Percentiles rank a stretch among this genome's conserved stretches.
Conservation (phyloP, 257 asterid species). For the Salvia miltiorrhiza region DNA sequence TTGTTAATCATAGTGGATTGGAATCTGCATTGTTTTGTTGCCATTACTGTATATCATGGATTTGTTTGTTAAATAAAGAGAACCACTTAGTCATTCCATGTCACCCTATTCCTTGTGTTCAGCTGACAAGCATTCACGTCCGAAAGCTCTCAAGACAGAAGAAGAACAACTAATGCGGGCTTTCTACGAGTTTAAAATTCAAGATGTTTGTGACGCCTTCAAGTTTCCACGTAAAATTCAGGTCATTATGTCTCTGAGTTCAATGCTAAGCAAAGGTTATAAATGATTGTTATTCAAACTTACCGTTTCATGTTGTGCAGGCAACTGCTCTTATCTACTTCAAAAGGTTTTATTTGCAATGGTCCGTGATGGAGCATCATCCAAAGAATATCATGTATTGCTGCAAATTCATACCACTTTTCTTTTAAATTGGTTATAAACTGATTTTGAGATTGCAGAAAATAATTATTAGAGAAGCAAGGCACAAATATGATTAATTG, state of each 20-base stretch:
- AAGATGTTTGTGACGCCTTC: constrained; percentile 97
- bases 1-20: constrained; percentile 8
- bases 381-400: constrained; percentile 90
- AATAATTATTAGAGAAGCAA: neutral
- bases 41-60: neutral
- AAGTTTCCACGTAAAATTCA: constrained; percentile 96
- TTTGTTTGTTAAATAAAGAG: constrained; percentile 19
- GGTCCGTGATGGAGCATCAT: constrained; percentile 99
- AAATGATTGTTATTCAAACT: constrained; percentile 17
- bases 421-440: constrained; percentile 4
- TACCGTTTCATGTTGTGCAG: constrained; percentile 44
- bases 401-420: constrained; percentile 20
- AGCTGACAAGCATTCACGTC: constrained; percentile 82
- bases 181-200: constrained; percentile 89
- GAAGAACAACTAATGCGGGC: constrained; percentile 88
- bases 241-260: constrained; percentile 39
- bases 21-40: constrained; percentile 9
- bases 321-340: constrained; percentile 95
- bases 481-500: neutral
- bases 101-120: constrained; percentile 21
- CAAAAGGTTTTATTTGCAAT: constrained; percentile 91
- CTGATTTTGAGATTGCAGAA: neutral
- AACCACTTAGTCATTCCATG: constrained; percentile 1
- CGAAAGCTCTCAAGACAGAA: constrained; percentile 83
- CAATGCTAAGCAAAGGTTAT: constrained; percentile 2